These are phyloP conservation scores for Vigna trinervia DNA, from an alignment of 306 rosid species.

Conservation along the genomic window DNA sequence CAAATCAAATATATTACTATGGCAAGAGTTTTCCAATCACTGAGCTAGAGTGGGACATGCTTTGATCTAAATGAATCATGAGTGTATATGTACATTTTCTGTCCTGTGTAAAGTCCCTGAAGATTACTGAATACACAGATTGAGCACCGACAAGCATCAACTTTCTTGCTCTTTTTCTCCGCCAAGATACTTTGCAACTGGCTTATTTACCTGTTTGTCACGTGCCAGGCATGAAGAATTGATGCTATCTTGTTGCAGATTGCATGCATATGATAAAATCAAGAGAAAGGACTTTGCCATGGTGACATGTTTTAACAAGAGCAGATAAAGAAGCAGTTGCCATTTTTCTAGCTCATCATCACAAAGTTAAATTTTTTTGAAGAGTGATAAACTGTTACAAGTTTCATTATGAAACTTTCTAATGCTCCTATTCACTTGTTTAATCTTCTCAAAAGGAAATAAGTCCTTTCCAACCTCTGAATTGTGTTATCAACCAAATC, in stretches of 20 bases:
- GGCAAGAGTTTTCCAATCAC: constrained; percentile 23
- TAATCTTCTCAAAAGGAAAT: constrained; percentile 17
- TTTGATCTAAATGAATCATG: constrained; percentile 16
- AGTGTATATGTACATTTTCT: background rate
- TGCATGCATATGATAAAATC: constrained; percentile 35
- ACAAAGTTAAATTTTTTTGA: background rate
- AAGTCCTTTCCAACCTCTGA: constrained; percentile 12
- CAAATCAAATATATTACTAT: background rate
- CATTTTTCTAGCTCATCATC: background rate
- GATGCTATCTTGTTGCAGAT: constrained; percentile 35
- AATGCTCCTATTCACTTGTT: background rate
- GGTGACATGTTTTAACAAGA: constrained; percentile 32
- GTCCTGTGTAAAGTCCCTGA: background rate
- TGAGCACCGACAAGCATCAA: constrained; percentile 40
- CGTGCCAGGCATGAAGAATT: constrained; percentile 37
- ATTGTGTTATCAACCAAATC: constrained; percentile 20
- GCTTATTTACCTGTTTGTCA: constrained; percentile 25
- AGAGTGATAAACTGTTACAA: constrained; percentile 4
- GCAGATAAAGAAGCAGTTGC: background rate
- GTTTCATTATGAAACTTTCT: constrained; percentile 12
- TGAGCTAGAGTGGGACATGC: constrained; percentile 13
- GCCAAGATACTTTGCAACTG: constrained; percentile 36
- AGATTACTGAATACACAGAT: constrained; percentile 29
- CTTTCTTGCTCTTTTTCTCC: constrained; percentile 32
- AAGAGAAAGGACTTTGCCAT: constrained; percentile 28